Conservation (phyloP, 176 grass and related monocot species). For the Paspalum notatum region DNA sequence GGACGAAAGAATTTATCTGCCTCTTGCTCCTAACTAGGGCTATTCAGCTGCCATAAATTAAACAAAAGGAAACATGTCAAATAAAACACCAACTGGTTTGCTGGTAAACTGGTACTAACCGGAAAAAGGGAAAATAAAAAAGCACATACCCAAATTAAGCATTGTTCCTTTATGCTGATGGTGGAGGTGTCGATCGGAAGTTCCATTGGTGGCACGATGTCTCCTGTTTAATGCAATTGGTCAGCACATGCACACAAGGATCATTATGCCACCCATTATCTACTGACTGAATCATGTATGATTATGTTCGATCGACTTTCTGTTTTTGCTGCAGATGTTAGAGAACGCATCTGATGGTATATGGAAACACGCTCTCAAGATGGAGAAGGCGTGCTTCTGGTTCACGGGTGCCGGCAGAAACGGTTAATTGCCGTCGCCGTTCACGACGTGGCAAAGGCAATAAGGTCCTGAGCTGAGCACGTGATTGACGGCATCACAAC, state of each 20-base stretch:
- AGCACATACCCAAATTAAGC: neutral
- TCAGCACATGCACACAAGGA: neutral
- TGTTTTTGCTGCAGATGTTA: neutral
- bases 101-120: too few relatives aligned
- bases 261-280: too few relatives aligned
- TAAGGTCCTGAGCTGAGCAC: neutral
- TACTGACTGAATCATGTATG: neutral
- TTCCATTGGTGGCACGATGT: neutral
- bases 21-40: too few relatives aligned
- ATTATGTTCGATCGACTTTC: neutral
- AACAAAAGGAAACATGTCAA: too few relatives aligned
- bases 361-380: neutral
- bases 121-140: neutral
- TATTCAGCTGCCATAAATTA: too few relatives aligned
- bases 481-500: neutral
- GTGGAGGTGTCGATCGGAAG: neutral
- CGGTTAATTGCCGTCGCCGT: neutral
- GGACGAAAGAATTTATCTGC: too few relatives aligned
- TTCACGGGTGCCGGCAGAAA: neutral
- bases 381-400: neutral
- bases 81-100: too few relatives aligned
- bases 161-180: neutral
- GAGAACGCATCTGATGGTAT: neutral
- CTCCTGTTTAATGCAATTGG: neutral
- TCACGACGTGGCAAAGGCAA: slow-evolving; percentile 14